Evolutionary conservation across 371 early-diverging fungal genomes (phyloP), one percentile per base, ranked within the genome.

Genomic region (Spiromyces aspiralis): DNA sequence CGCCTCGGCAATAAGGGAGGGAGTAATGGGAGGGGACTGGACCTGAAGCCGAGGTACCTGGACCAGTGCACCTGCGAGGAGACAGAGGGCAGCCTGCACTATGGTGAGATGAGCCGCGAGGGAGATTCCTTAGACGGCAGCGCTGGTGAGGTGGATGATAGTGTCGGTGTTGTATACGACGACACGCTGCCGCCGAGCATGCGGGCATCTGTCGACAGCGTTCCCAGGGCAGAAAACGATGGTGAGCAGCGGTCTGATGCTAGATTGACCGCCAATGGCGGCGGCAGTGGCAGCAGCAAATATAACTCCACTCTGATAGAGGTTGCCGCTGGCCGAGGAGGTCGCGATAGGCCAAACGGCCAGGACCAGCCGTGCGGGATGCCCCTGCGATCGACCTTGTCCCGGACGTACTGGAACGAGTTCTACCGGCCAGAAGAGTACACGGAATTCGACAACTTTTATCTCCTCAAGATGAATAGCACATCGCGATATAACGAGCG

Each of bases 401-500:
- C 25, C 54, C 65, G 26, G 69, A 73, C 75, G 13, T 83, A 83
- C 50, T 87, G 85, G 85, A 70, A 72, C 1, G 88, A 87, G 53
- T 84, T 84, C 56, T 87, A 87, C 61, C 70, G 75, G 12, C 86
- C 86, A 12, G 67, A 73, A 23, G 62, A 75, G 28, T 76, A 82
- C 46, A 87, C 90, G 0, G 76, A 83, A 0, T 74, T 92, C 22
- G 79, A 78, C 27, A 57, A 67, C 12, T 56, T 89, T 16, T 90
- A 90, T 67, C 81, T 86, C 0, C 81, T 71, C 53, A 84, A 80
- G 49, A 89, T 95, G 78, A 88, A 86, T 57, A 83, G 83, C 26
- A 87, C 92, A 1, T 64, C 72, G 2, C 56, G 61, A 2, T 51
- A 60, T 25, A 73, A 25, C 53, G 62, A n/a, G 69, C 68, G 56